Evolutionary conservation across 2,329 filamentous ascomycete species (phyloP), one percentile per base, ranked within the genome.

Genomic region (Penicillium sp.): DNA sequence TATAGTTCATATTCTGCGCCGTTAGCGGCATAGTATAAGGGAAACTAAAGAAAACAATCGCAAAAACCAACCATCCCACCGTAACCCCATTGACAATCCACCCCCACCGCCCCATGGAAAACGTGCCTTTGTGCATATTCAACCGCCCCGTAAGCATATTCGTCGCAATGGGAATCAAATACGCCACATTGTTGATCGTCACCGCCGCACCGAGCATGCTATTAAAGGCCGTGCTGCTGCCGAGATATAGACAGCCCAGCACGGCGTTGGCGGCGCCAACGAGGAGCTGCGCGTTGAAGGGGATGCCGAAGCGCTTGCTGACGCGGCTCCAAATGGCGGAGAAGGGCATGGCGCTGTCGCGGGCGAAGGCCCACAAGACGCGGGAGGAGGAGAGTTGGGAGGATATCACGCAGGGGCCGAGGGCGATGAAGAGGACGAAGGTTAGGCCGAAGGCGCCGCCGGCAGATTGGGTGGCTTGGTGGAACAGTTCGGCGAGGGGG

Each of bases 401-500:
- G 5, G 71, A 71, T 25, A 75, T 66, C 17, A 74, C 68, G 31
- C 72, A 75, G 11, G 73, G 73, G 0, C 72, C 72, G 0, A 75
- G 60, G 8, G 72, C 73, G 14, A 75, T 41, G 66, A 71, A 75
- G 5, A 75, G 62, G 54, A 75, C 70, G 55, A 84, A 74, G 0
- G 84, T 75, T 5, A 86, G 70, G 0, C 80, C 83, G 0, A 82
- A 80, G 0, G 84, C 81, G 0, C 83, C 84, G 0, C 79, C 79
- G 0, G 74, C 75, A 0, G 77, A 81, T 0, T 80, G 78, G 0
- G 83, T 85, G 1, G 82, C 83, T 66, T 87, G 84, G 15, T 70
- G 79, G 71, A 89, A 91, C 54, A 91, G 85, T 51, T 87, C 84
- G 7, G 86, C 84, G n/a, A 90, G 83, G 0, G 88, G 88, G 57